Evolutionary conservation across 345 rosid species (phyloP), one percentile per base, ranked within the genome.

Genomic region (Salix viminalis): DNA sequence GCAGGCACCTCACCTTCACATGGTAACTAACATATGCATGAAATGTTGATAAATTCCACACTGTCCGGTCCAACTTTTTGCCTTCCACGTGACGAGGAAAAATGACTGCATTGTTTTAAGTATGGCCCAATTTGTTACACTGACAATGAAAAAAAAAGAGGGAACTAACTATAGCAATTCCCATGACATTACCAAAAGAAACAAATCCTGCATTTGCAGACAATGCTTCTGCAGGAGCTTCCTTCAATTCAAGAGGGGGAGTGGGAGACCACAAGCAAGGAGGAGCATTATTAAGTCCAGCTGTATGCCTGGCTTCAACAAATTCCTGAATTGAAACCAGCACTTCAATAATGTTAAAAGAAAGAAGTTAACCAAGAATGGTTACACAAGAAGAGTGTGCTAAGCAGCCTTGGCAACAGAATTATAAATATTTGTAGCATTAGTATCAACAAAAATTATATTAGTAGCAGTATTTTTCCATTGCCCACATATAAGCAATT

Each of bases 21-120:
- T 96, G 98, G 85, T 96, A 96, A 78, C 92, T 94, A 79, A 94
- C 99, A 81, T 94, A 94, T 65, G 99, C 97, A 85, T 91, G 94
- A 83, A 96, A 94, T 52, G 97, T 92, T 2, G 94, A 92, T 76
- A 92, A 87, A 80, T 88, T 90, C 97, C 97, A 94, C 39, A 96
- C 98, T 6, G 97, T 91, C 26, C 86, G 91, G 76, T 91, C 99
- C 74, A 96, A 85, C 82, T 91, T 94, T 79, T 84, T 87, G 71
- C 97, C 95, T 65, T 96, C 99, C 16, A 94, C 97, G 71, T 96
- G 97, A 54, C 97, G 90, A 39, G 98, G 97, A 26, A 86, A 86
- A 72, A 96, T 91, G 60, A 91, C 99, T 96, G 89, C 86, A 78
- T 30, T 58, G 18, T 42, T 58, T 26, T 48, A 65, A 71, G 34